Conservation (phyloP, 768 basidiomycete genomes). For the Mycena alexandri region DNA sequence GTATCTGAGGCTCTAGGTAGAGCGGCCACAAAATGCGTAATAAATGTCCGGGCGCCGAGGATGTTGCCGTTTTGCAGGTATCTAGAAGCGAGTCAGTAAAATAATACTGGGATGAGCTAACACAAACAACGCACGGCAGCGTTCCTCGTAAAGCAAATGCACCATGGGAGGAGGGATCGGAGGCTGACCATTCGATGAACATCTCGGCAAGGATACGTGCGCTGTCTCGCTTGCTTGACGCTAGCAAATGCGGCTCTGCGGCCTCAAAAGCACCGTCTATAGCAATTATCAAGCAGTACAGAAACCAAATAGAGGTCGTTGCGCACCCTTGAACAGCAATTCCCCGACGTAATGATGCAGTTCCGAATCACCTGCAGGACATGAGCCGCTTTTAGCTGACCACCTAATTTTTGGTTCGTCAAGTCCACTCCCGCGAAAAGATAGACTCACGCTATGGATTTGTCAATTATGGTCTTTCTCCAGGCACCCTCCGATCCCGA, state of each 20-base stretch:
- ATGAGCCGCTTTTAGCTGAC: constrained; percentile 83
- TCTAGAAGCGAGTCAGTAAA: constrained; percentile 50
- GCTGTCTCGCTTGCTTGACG: constrained; percentile 90
- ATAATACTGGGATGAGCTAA: constrained; percentile 4
- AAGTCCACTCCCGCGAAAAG: constrained; percentile 35
- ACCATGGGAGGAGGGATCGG: constrained; percentile 63
- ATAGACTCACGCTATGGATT: constrained; percentile 78
- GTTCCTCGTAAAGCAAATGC: constrained; percentile 88
- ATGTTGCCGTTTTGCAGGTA: constrained; percentile 90
- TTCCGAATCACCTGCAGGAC: constrained; percentile 88
- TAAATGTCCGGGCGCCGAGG: constrained; percentile 93
- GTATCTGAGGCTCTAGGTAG: constrained; percentile 63
- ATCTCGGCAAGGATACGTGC: constrained; percentile 88
- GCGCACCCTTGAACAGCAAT: constrained; percentile 83
- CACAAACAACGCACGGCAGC: constrained; percentile 80
- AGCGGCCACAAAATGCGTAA: constrained; percentile 80
- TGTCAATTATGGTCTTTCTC: constrained; percentile 92
- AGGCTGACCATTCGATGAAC: constrained; percentile 82
- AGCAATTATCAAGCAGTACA: constrained; percentile 6
- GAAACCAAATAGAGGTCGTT: not conserved
- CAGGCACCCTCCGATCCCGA: constrained; percentile 84
- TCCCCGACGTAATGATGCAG: constrained; percentile 94
- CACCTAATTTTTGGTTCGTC: constrained; percentile 66
- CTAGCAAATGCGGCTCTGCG: constrained; percentile 87
- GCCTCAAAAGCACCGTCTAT: constrained; percentile 80